A percentile compares a stretch with the other conserved stretches of the same genome.
phyloP scores from a whole-genome alignment of 2,329 filamentous ascomycete genomes.

The Teratosphaeria viscida region DNA sequence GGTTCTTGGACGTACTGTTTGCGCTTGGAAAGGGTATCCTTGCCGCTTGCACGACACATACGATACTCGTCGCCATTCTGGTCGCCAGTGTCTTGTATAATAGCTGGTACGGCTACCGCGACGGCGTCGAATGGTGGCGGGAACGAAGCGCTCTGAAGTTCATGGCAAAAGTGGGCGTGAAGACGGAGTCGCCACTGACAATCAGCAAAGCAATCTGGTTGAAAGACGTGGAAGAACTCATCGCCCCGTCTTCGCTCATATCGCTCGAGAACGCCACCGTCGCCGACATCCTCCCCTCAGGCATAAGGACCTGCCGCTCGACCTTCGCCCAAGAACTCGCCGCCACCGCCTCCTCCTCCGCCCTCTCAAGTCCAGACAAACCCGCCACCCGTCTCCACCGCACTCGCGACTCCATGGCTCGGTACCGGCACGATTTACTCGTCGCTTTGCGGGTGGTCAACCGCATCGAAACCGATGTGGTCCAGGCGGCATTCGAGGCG shows the following conservation, averaged over 20 bases:
- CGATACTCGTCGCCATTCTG: slow-evolving; percentile 60
- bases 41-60: slow-evolving; percentile 46
- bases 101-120: slow-evolving; percentile 61
- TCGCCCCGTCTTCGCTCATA: slow-evolving; percentile 22
- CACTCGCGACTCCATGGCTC: slow-evolving; percentile 71
- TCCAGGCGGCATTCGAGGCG: slow-evolving; percentile 83
- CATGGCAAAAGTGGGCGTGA: slow-evolving; percentile 71
- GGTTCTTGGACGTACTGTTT: slow-evolving; percentile 35
- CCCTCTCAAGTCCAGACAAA: background rate
- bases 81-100: slow-evolving; percentile 62
- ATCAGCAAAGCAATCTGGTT: slow-evolving; percentile 85
- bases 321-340: slow-evolving; percentile 23
- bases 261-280: slow-evolving; percentile 7
- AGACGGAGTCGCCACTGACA: slow-evolving; percentile 44
- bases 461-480: slow-evolving; percentile 72
- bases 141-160: slow-evolving; percentile 72
- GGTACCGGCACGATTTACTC: slow-evolving; percentile 79
- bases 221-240: slow-evolving; percentile 60
- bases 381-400: slow-evolving; percentile 51
- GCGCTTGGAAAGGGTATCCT: slow-evolving; percentile 20
- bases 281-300: background rate
- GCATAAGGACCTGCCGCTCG: slow-evolving; percentile 18
- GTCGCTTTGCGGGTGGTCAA: slow-evolving; percentile 88
- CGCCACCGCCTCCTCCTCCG: slow-evolving; percentile 4
- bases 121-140: slow-evolving; percentile 70